Conservation (phyloP, 164 flowering plant species). For the Protea cynaroides region DNA sequence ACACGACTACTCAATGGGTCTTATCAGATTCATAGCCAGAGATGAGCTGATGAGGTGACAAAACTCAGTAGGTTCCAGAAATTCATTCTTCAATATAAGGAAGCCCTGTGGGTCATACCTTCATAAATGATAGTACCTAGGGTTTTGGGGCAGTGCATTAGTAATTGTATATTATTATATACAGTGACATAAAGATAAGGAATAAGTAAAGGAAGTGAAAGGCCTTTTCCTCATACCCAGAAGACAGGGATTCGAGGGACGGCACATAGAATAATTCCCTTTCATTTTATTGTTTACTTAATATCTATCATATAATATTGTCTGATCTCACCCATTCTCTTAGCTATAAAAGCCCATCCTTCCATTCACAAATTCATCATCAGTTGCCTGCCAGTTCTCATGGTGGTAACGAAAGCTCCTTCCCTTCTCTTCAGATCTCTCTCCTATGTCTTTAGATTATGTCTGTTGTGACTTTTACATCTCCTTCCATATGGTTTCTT, state of each 20-base stretch:
- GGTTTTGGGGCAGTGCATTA: constrained; percentile 1
- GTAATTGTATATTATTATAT: background rate
- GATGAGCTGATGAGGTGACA: background rate
- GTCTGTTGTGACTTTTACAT: too few relatives aligned
- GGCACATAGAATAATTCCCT: constrained; percentile 9
- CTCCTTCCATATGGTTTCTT: background rate
- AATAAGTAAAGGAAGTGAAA: background rate
- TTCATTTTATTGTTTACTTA: constrained; percentile 3
- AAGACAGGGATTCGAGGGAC: background rate
- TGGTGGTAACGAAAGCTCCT: background rate
- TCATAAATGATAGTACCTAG: background rate
- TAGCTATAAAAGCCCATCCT: constrained; percentile 21
- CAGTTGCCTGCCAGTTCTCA: constrained; percentile 8
- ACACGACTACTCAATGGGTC: too few relatives aligned
- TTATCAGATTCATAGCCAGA: too few relatives aligned
- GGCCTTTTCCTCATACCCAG: too few relatives aligned
- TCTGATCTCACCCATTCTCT: constrained; percentile 4
- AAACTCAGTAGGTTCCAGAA: background rate
- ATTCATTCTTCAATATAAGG: too few relatives aligned
- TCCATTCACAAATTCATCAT: constrained; percentile 13
- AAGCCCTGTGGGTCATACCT: too few relatives aligned
- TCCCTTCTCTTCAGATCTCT: constrained; percentile 1
- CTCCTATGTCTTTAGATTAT: too few relatives aligned
- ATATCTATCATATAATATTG: constrained; percentile 1
- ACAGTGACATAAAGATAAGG: background rate